Evolutionary conservation across 192 early-diverging fungal genomes (phyloP).

Genomic region (Coemansia aciculifera): DNA sequence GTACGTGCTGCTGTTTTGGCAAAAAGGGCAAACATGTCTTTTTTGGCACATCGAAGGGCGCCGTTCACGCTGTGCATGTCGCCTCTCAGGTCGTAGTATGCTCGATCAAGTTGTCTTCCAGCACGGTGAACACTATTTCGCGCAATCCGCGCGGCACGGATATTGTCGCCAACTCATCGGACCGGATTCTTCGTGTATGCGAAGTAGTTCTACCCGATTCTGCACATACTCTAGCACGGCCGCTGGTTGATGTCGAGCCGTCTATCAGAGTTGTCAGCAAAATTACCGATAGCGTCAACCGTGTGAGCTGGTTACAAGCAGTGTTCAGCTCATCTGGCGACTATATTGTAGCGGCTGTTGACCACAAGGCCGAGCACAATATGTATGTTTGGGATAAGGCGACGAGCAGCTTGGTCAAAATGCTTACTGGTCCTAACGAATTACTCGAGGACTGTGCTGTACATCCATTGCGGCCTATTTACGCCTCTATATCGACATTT

Average conservation of each 20-base stretch:
- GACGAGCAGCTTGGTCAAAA: constrained; percentile 80
- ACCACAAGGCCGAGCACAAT: constrained; percentile 85
- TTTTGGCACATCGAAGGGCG: constrained; percentile 37
- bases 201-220: constrained; percentile 37
- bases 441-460: constrained; percentile 74
- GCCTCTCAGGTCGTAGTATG: constrained; percentile 24
- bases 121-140: constrained; percentile 36
- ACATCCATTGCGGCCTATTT: constrained; percentile 84
- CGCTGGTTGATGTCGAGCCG: constrained; percentile 16
- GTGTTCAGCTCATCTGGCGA: constrained; percentile 88
- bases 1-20: constrained; percentile 50
- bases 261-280: constrained; percentile 58
- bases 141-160: constrained; percentile 57
- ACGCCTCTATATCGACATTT: constrained; percentile 77
- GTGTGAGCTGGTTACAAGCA: constrained; percentile 84
- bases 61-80: constrained; percentile 44
- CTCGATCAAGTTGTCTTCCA: constrained; percentile 37
- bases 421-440: constrained; percentile 87
- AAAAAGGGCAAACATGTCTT: constrained; percentile 53
- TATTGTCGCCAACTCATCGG: constrained; percentile 76
- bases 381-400: constrained; percentile 94
- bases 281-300: constrained; percentile 90
- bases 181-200: constrained; percentile 77
- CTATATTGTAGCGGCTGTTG: constrained; percentile 81
- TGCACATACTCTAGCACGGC: background rate